Evolutionary conservation across 345 rosid species (phyloP).

Genomic region (Bruguiera parviflora): DNA sequence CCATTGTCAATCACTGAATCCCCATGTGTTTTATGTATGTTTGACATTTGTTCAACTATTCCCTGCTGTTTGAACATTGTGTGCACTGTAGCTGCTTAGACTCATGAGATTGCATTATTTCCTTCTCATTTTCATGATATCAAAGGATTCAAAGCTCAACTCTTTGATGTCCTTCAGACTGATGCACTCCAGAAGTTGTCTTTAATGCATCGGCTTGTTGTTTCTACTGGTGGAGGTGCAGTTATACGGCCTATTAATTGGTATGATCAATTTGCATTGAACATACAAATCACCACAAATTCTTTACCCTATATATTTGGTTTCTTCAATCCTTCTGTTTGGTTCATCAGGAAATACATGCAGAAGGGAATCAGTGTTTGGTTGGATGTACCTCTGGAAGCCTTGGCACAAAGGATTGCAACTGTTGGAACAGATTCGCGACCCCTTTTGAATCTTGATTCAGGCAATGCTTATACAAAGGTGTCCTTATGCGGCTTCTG

Average conservation of each 20-base stretch:
- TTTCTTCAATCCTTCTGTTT: not conserved
- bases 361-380: constrained; percentile 78
- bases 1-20: no score
- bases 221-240: constrained; percentile 98
- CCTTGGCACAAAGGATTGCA: constrained; percentile 86
- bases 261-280: constrained; percentile 27
- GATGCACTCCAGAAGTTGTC: constrained; percentile 63
- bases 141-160: not conserved
- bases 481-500: constrained; percentile 23
- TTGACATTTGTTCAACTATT: no score
- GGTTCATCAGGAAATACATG: constrained; percentile 67
- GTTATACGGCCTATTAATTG: constrained; percentile 77
- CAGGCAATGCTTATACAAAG: constrained; percentile 79
- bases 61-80: no score
- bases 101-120: not conserved
- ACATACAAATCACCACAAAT: not conserved
- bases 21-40: no score
- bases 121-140: not conserved
- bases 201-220: constrained; percentile 54
- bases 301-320: not conserved
- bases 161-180: constrained; percentile 41
- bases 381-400: constrained; percentile 95
- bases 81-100: no score
- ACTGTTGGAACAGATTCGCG: constrained; percentile 87
- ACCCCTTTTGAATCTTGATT: constrained; percentile 70